Base-by-base conservation (phyloP, 2,329 filamentous ascomycete species). In the Falciphora oryzae region DNA sequence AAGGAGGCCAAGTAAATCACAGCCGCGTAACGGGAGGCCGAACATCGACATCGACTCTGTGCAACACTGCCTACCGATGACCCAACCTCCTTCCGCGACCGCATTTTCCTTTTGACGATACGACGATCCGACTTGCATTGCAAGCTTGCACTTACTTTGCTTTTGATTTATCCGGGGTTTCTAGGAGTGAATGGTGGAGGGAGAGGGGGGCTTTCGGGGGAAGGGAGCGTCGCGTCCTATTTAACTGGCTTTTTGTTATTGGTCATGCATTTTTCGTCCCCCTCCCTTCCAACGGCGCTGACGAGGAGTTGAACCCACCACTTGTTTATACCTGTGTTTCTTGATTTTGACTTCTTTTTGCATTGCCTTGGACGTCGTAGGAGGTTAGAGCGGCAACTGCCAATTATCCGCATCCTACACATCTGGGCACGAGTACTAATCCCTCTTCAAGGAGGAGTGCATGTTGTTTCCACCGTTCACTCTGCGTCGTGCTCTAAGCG, bases 301-400 rank as follows among this genome's bases (percentile, higher is more conserved):
- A 38, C 57, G 29, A 62, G 29, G 60, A 64, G 57, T 53, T 56
- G 16, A 53, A 18, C 16, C 44, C 18, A 7, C 22, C 44, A 38
- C 35, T 38, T 53, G 8, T 53, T 53, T n/a, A 53, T 10, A n/a
- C 22, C 6, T 53, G 44, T 7, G 22, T 53, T 53, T 53, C 44
- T 61, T 65, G 63, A 60, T 65, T 61, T 56, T 62, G 28, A 29
- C 56, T 4, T 31, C 28, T 58, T 29, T 58, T 58, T 58, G 57
- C 18, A 25, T 25, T 28, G 25, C 16, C 18, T 53, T 53, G 44
- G 22, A 53, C 18, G 18, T 38, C 3, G 16, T 5, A 1, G 35
- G 35, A 18, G 22, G 6, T 22, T 22, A n/a, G 22, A n/a, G 18
- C 7, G 18, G 6, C 44, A 53, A 53, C 1, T 22, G 18, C 16